Evolutionary conservation across 2,329 filamentous ascomycete species (phyloP), one percentile per base, ranked within the genome.

Genomic region (Calonectria fujianensis): DNA sequence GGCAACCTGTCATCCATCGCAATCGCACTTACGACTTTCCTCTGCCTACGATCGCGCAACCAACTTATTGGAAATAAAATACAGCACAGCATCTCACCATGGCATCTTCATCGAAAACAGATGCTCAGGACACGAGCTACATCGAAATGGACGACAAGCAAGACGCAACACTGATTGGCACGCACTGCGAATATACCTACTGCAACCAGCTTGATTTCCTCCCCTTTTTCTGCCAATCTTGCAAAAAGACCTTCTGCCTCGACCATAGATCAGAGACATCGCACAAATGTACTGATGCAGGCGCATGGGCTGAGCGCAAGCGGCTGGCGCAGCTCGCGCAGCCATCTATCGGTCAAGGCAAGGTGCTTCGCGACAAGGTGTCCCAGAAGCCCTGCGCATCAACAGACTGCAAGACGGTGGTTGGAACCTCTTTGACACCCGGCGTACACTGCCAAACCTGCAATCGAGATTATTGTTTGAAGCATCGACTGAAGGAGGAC

Each of bases 141-240:
- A 90, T 93, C 84, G 90, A 90, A 76, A 96, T 96, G 93, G 89
- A 94, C 82, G 90, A 92, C 81, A 90, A 86, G 74, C 83, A 90
- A 83, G 96, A 98, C 86, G 93, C 96, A 63, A 93, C 95, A 81
- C 91, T 96, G 31, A 94, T 98, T 80, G 97, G 97, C 85, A 92
- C 92, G 76, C 96, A 98, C 88, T 99, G 97, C 90, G 93, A 98
- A 85, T 93, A 94, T 86, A 89, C 94, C 78, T 97, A 95, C 89
- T 99, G 97, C 89, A 94, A 96, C 84, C 94, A 97, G 83, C 94
- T 98, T 75, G 97, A 98, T 86, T 98, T 99, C 85, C 92, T 99
- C 6, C 97, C 97, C 5, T 98, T 98, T 85, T 91, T 93, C 82
- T 99, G 97, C 87, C 95, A 97, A 84, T 97, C 94, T 79, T 99